These are phyloP conservation scores for Populus euphratica DNA, from an alignment of 345 rosid species.

Conservation along the genomic window DNA sequence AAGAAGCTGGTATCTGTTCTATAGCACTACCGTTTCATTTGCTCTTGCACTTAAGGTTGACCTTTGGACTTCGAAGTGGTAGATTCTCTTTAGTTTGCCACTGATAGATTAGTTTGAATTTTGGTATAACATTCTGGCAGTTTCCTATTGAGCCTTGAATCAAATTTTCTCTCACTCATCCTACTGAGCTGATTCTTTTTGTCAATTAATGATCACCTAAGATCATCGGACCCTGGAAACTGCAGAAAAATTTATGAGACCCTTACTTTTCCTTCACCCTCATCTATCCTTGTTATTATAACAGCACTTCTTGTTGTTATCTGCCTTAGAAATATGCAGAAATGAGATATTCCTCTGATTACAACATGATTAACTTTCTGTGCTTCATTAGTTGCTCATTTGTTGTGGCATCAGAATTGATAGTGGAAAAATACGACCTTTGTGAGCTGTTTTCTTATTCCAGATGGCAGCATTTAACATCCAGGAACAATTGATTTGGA, in stretches of 20 bases:
- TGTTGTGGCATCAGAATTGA: background rate
- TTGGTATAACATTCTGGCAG: background rate
- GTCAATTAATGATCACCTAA: background rate
- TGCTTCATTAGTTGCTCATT: background rate
- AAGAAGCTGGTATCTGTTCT: background rate
- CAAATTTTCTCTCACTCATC: background rate
- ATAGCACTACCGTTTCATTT: background rate
- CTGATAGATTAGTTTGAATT: background rate
- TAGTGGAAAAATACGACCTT: background rate
- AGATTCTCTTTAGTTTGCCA: background rate
- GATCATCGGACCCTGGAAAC: background rate
- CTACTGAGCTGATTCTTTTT: background rate
- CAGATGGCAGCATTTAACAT: constrained; percentile 99
- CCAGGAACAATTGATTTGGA: constrained; percentile 90
- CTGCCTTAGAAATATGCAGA: constrained; percentile 4
- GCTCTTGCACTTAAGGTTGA: background rate
- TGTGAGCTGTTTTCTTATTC: background rate
- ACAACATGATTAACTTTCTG: background rate
- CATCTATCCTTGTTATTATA: background rate
- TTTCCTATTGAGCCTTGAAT: background rate
- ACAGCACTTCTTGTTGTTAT: background rate
- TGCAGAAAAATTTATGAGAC: background rate
- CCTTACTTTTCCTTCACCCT: background rate
- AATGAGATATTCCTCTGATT: background rate
- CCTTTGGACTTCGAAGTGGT: background rate